Conservation (phyloP, 495 filamentous ascomycete genomes). For the Hyaloscypha variabilis region DNA sequence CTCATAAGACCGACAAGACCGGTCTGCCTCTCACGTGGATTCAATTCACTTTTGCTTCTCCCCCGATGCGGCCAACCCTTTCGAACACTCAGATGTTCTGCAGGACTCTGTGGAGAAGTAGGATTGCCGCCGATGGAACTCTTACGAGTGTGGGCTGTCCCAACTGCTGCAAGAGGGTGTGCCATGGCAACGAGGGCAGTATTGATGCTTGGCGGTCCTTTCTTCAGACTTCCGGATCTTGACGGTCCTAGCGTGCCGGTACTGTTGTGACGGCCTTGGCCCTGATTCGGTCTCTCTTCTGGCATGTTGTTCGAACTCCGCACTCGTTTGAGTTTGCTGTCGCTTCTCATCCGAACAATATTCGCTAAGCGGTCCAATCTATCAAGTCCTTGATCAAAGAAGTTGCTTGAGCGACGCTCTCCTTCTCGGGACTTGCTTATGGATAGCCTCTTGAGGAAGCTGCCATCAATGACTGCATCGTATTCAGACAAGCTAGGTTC, state of each 20-base stretch:
- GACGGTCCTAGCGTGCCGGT: constrained; percentile 57
- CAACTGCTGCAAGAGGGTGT: constrained; percentile 63
- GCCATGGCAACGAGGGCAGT: constrained; percentile 67
- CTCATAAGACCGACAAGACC: constrained; percentile 51
- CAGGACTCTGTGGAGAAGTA: constrained; percentile 53
- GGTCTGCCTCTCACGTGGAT: constrained; percentile 9
- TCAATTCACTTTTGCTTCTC: constrained; percentile 77
- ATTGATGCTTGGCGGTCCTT: constrained; percentile 64
- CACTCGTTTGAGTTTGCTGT: constrained; percentile 49
- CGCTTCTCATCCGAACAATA: constrained; percentile 57
- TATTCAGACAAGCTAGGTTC: constrained; percentile 60
- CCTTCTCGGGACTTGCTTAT: constrained; percentile 46
- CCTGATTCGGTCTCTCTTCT: constrained; percentile 34
- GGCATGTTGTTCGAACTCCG: constrained; percentile 30
- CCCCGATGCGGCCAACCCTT: constrained; percentile 46
- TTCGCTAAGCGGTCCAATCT: constrained; percentile 45
- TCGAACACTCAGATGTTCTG: constrained; percentile 33
- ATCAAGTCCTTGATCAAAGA: constrained; percentile 40
- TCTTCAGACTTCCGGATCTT: constrained; percentile 59
- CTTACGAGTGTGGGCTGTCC: constrained; percentile 54
- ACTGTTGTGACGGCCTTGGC: constrained; percentile 38
- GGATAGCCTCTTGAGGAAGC: constrained; percentile 64
- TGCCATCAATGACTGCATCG: constrained; percentile 58
- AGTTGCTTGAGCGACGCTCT: constrained; percentile 39
- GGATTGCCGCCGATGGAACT: constrained; percentile 60